Base-by-base conservation (phyloP, 164 flowering plant genomes). In the Berberis thunbergii region DNA sequence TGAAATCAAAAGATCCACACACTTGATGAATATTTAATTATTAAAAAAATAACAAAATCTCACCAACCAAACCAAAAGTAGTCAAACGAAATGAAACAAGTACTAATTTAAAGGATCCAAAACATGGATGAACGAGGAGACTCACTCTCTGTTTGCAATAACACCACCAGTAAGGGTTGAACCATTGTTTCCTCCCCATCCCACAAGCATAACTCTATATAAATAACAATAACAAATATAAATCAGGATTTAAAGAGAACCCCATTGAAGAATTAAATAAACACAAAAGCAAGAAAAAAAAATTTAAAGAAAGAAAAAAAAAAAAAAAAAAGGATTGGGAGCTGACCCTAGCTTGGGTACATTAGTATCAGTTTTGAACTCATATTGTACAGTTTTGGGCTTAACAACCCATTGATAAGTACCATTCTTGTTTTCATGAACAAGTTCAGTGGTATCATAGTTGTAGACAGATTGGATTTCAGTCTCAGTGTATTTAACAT, bases 111-210 rank as follows among this genome's bases (percentile, higher is more conserved):
- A 48, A 6, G 1, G 7, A 48, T 6, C 10, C 50, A 48, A 48
- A 48, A 48, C 9, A 6, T 48, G 50, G 50, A 1, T 39, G 6
- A 26, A 53, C 5, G 43, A 52, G 48, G 56, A 39, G 64, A 77
- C 96, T 82, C 69, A 94, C 99, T 95, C 96, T 55, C 94, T 66
- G 66, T 95, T 95, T 0, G 97, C 96, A 43, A 95, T 89, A 7
- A 95, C 88, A 54, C 96, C 99, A 56, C 80, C 99, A 7, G 99
- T 91, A 45, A 95, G 87, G 45, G 97, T 87, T 10, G 90, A 80
- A 26, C 99, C 99, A 59, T 95, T 95, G 88, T 95, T 95, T 45
- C 97, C 99, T 43, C 99, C 99, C 99, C 97, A 95, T 3, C 99
- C 99, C 65, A 89, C 99, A 72, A 95, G 96, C 99, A 95, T 82